Evolutionary conservation across 73 alveolate genomes (phyloP).

Genomic region (Paraurostyla sp.): DNA sequence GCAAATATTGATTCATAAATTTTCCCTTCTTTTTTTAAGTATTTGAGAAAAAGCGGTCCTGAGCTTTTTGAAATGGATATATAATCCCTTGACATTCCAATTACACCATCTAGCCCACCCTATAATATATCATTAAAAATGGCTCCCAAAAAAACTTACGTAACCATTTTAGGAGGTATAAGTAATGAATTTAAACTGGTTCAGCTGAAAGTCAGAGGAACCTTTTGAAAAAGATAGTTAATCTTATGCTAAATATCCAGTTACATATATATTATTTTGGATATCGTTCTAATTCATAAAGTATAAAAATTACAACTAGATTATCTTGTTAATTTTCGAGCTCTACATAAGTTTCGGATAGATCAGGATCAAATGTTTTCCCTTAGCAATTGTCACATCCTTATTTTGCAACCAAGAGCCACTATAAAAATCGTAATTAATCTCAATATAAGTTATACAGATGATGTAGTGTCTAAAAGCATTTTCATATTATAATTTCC

Average conservation of each 20-base stretch:
- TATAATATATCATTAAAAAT: not conserved
- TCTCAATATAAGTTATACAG: not conserved
- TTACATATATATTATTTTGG: not conserved
- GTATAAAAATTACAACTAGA: not conserved
- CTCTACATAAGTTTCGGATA: not conserved
- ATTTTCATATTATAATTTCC: not conserved
- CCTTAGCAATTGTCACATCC: constrained; percentile 44
- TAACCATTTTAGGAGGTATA: constrained; percentile 13
- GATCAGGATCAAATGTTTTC: not conserved
- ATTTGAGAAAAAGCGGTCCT: constrained; percentile 28
- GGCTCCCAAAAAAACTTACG: not conserved
- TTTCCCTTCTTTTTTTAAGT: not conserved
- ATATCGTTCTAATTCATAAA: not conserved
- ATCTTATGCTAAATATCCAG: not conserved
- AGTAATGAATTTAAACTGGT: constrained; percentile 17
- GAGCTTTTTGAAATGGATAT: constrained; percentile 21
- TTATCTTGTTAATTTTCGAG: constrained; percentile 25
- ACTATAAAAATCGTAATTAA: not conserved
- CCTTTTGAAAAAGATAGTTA: constrained; percentile 1
- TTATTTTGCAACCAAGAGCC: constrained; percentile 5
- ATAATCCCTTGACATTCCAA: constrained; percentile 39
- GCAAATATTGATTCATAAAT: constrained; percentile 39
- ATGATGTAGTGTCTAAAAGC: constrained; percentile 23
- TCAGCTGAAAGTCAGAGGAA: not conserved
- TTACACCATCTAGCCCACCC: constrained; percentile 18